A percentile compares a stretch with the other conserved stretches of the same genome.
phyloP scores from a whole-genome alignment of 495 filamentous ascomycete species.

The Neurospora discreta region DNA sequence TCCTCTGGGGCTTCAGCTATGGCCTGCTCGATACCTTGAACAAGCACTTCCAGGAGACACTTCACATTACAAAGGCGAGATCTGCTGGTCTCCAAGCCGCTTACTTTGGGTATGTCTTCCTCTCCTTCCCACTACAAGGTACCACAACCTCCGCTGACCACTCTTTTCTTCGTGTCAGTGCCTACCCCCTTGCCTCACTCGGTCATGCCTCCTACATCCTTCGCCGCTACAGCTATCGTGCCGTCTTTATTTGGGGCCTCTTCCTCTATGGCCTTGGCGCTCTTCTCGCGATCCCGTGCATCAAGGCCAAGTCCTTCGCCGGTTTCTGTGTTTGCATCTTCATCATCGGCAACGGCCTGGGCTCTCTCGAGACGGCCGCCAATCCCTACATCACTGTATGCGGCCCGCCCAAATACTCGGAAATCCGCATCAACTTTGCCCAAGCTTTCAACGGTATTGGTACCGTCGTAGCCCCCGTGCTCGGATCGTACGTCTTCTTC shows the following conservation, averaged over 20 bases:
- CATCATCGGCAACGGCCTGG: conserved; percentile 57
- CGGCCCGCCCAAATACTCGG: conserved; percentile 56
- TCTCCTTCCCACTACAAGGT: neutral
- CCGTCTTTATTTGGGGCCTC: conserved; percentile 43
- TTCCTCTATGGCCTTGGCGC: conserved; percentile 32
- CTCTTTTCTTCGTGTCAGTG: conserved; percentile 14
- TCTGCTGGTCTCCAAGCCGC: conserved; percentile 26
- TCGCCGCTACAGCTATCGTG: conserved; percentile 50
- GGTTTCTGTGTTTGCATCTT: conserved; percentile 64
- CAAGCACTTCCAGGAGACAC: conserved; percentile 25
- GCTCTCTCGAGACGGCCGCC: conserved; percentile 58
- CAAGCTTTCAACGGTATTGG: conserved; percentile 62
- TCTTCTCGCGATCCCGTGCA: conserved; percentile 41
- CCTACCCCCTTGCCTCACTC: conserved; percentile 44
- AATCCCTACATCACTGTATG: conserved; percentile 43
- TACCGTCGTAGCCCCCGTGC: conserved; percentile 46
- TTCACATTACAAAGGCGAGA: conserved; percentile 28
- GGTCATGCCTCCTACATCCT: conserved; percentile 48
- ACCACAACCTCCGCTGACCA: neutral
- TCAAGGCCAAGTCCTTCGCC: conserved; percentile 47
- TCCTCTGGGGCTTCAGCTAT: conserved; percentile 83
- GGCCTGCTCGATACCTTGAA: conserved; percentile 48
- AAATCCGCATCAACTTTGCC: conserved; percentile 57
- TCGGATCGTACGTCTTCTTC: conserved; percentile 62
- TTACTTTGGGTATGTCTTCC: conserved; percentile 26